Percentiles rank a stretch among this genome's conserved stretches.
These are phyloP conservation scores for Colletotrichum karsti DNA, from an alignment of 2,329 filamentous ascomycete genomes.

Conservation along the genomic window DNA sequence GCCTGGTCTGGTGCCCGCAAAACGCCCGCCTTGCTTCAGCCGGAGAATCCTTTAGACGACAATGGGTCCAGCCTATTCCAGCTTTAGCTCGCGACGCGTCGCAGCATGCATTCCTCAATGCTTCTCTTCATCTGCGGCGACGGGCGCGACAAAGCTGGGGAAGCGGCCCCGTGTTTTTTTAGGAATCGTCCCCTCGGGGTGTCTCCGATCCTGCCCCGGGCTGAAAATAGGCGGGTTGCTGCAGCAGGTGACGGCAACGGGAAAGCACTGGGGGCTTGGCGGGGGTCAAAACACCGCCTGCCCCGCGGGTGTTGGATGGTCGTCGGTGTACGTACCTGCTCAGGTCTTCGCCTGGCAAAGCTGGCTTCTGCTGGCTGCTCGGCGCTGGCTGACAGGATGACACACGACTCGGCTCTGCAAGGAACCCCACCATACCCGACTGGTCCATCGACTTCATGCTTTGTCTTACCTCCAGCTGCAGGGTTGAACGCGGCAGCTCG, in stretches of 20 bases:
- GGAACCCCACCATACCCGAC: slow-evolving; percentile 10
- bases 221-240: slow-evolving; percentile 9
- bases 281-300: slow-evolving; percentile 20
- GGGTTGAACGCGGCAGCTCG: slow-evolving; percentile 17
- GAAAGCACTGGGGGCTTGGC: slow-evolving; percentile 25
- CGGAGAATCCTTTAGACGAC: not conserved
- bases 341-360: not conserved
- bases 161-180: not conserved
- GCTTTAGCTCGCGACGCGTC: not conserved
- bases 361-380: not conserved
- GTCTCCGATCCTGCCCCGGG: slow-evolving; percentile 8
- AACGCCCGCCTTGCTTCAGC: not conserved
- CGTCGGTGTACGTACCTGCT: slow-evolving; percentile 17
- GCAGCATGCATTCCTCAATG: slow-evolving; percentile 1
- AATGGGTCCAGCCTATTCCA: not conserved
- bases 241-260: slow-evolving; percentile 6
- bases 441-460: slow-evolving; percentile 1
- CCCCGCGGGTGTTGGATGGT: slow-evolving; percentile 2
- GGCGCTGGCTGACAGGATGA: slow-evolving; percentile 10
- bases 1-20: not conserved
- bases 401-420: slow-evolving; percentile 22
- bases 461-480: slow-evolving; percentile 11
- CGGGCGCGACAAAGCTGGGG: slow-evolving; percentile 8
- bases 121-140: not conserved
- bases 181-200: not conserved